Conservation (phyloP, 257 asterid genomes). For the Prunella vulgaris region DNA sequence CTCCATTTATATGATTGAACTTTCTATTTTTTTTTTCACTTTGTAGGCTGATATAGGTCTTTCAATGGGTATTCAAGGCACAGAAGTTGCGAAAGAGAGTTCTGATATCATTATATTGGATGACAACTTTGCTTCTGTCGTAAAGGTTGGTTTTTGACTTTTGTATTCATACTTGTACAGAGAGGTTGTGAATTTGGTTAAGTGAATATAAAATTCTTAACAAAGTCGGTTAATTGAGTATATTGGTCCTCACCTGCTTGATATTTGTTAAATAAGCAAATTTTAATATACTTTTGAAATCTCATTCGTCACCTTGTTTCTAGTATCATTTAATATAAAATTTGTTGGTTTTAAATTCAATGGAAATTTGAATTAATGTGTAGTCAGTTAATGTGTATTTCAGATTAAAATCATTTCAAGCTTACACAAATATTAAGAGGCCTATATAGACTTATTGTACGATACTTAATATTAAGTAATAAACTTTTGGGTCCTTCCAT, state of each 20-base stretch:
- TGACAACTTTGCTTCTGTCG: conserved; percentile 94
- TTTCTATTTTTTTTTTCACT: not conserved
- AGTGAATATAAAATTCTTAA: not conserved
- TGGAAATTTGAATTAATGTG: not conserved
- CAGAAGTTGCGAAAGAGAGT: conserved; percentile 99
- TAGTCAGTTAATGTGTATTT: not conserved
- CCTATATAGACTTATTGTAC: not conserved
- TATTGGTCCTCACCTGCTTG: not conserved
- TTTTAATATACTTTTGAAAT: not conserved
- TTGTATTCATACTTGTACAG: not conserved
- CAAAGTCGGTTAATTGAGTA: not conserved
- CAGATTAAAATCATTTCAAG: not conserved
- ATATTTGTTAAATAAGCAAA: not conserved
- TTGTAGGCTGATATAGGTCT: conserved; percentile 96
- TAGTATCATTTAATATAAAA: not conserved
- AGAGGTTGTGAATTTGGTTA: not conserved
- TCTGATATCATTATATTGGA: conserved; percentile 95
- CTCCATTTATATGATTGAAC: conserved; percentile 8
- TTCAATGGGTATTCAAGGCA: conserved; percentile 98
- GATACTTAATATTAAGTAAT: not conserved
- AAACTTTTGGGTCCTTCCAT: not conserved
- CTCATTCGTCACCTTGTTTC: not conserved
- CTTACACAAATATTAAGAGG: not conserved
- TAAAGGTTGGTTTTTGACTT: conserved; percentile 59
- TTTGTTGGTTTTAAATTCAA: not conserved